Base-by-base conservation (phyloP, 306 rosid genomes). In the Lotus japonicus region DNA sequence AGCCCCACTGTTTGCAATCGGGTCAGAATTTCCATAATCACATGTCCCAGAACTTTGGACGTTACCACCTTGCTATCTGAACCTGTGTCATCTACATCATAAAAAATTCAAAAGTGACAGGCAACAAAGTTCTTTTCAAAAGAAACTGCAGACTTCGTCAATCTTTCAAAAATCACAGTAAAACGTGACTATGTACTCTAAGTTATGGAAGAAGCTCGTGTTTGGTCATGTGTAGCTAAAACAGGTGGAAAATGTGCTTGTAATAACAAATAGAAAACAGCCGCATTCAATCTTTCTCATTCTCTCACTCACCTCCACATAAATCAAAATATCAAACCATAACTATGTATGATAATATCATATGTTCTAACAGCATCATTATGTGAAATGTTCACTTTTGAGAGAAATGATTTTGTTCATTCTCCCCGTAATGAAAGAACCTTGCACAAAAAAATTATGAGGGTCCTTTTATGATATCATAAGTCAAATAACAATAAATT, bases 71-170 rank as follows among this genome's bases (percentile, higher is more conserved):
- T 96, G 45, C 80, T 67, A 58, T 85, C 94, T 18, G 95, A 89
- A 73, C 83, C 77, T 38, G 83, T 61, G 74, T 88, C 88, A 75
- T 92, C 87, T 61, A 92, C 90, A 78, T 73, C 90, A 86, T 61
- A 92, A 94, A 78, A 84, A 89, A 80, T 90, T 90, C 97, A 82
- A 73, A 90, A 70, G 95, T 55, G 49, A 73, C 87, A 50, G 84
- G 87, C 44, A 65, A 60, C 12, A 59, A 12, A 41, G n/a, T n/a
- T 80, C 89, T 76, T 79, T 81, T 54, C 85, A 58, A 81, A 64
- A 81, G 86, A 72, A 69, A 66, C 82, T 35, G 75, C 31, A 65
- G 91, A 73, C 58, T 55, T 75, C 1, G 71, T 51, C 60, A 36
- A 64, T 57, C 77, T 84, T 66, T 80, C 95, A 66, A 88, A 64